These are phyloP conservation scores for Eurotiales sp. DNA, from an alignment of 2,329 filamentous ascomycete genomes.

Conservation along the genomic window DNA sequence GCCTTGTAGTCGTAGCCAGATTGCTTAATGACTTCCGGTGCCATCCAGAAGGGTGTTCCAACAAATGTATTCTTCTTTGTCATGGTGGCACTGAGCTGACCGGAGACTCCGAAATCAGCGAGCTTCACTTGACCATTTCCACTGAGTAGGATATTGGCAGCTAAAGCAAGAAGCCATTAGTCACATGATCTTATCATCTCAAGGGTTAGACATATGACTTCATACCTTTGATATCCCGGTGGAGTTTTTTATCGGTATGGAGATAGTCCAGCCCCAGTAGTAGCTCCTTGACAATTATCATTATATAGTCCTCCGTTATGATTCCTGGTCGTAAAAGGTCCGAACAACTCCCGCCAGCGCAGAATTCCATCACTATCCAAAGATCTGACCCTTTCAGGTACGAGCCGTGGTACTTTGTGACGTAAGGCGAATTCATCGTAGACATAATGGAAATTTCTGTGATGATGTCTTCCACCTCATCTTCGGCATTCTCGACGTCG, in stretches of 20 bases:
- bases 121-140: constrained; percentile 94
- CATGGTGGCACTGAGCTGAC: constrained; percentile 95
- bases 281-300: constrained; percentile 88
- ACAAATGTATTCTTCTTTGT: constrained; percentile 99
- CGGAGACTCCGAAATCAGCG: constrained; percentile 94
- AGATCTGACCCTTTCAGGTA: constrained; percentile 93
- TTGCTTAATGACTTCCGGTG: constrained; percentile 97
- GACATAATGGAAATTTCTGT: constrained; percentile 97
- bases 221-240: constrained; percentile 89
- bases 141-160: constrained; percentile 86
- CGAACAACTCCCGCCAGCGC: constrained; percentile 91
- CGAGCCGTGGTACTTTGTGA: constrained; percentile 96
- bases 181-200: not conserved
- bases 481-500: constrained; percentile 97
- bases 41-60: constrained; percentile 99
- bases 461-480: constrained; percentile 99
- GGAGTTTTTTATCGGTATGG: constrained; percentile 91
- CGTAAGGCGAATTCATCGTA: constrained; percentile 90
- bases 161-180: constrained; percentile 45
- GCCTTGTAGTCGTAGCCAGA: constrained; percentile 97
- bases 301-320: constrained; percentile 93
- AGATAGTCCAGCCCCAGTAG: constrained; percentile 88
- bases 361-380: constrained; percentile 99
- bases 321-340: constrained; percentile 92
- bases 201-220: not conserved